Base-by-base conservation (phyloP, 352 stramenopile genomes). In the Halophytophthora polymorphica region DNA sequence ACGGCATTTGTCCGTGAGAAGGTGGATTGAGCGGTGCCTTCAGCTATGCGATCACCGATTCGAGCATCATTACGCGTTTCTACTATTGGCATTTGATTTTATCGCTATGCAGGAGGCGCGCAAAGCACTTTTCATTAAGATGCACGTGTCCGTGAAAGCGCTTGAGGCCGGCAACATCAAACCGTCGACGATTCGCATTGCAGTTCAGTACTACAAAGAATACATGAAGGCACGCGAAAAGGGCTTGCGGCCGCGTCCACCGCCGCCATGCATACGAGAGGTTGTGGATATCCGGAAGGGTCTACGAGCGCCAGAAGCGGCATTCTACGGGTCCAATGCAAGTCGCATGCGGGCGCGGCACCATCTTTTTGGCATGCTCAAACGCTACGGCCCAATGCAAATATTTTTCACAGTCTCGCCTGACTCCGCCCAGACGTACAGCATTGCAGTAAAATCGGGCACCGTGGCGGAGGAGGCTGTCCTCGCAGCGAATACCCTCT, bases 391-490 rank as follows among this genome's bases (percentile, higher is more conserved):
- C 0, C 49, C 56, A 6, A 14, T 68, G 0, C 65, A 70, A 2
- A 2, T 64, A 0, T 63, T 70, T 41, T 62, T 73, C 18, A 70
- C 53, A 0, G 31, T 67, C 1, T 73, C 55, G 1, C 64, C 55
- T 15, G 64, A 69, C 18, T 56, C 58, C 0, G 40, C 51, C 0
- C 51, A 46, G 1, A 46, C 38, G 0, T 55, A 55, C 28, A 36
- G 14, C 6, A 58, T 61, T 19, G 46, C 36, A 0, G 18, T 55
- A 3, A 35, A 47, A 21, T 46, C 36, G 8, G 58, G 51, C 13
- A 3, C 1, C 0, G 10, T 66, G 2, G 1, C 10, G 3, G 22
- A 21, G 3, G 1, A 28, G 0, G 17, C 28, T 0, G 42, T 66
- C 14, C 11, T 19, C 3, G 29, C 28, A 1, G 58, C 51, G 2